Base-by-base conservation (phyloP, 2,329 filamentous ascomycete species). In the Emmonsiellopsis sp. region DNA sequence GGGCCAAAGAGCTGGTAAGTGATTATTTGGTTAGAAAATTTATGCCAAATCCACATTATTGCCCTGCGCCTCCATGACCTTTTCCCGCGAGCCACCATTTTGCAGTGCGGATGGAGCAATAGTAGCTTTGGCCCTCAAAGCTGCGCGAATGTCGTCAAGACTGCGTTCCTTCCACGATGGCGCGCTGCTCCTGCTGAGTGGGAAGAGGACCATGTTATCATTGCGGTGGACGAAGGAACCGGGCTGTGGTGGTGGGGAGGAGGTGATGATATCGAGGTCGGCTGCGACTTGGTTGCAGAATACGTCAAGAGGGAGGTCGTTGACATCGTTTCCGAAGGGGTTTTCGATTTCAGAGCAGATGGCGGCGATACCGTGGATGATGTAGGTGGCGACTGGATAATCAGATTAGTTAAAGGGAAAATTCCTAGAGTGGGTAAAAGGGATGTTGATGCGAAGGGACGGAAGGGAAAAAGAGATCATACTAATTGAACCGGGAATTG, bases 291-390 rank as follows among this genome's bases (percentile, higher is more conserved):
- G 85, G 38, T 84, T 78, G 71, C 88, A 93, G 75, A 84, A 94
- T 11, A 77, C 73, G 64, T 92, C 88, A 2, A 91, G 76, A 0
- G 86, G 85, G 42, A 91, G 72, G 68, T 93, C 88, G 65, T 93
- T 93, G 61, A 91, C 87, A 58, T 93, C 88, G 58, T 83, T 77
- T 54, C 88, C 88, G 67, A 93, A 93, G 5, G 88, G 88, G 63
- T 93, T 89, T 69, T 93, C 88, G 58, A 93, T 86, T 70, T 93
- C 87, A 58, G 82, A 82, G 40, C 88, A 88, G 62, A 92, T 92
- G 58, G 80, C 76, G 3, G 82, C 79, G 45, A 93, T 81, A 26
- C 86, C 87, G 55, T 93, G 80, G 66, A 93, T 92, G 60, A 93
- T 92, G 69, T 92, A 92, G 2, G 86, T 83, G 2, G 84, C 85